Evolutionary conservation across 2,329 filamentous ascomycete species (phyloP), one percentile per base, ranked within the genome.

Genomic region (Nothopassalora personata): DNA sequence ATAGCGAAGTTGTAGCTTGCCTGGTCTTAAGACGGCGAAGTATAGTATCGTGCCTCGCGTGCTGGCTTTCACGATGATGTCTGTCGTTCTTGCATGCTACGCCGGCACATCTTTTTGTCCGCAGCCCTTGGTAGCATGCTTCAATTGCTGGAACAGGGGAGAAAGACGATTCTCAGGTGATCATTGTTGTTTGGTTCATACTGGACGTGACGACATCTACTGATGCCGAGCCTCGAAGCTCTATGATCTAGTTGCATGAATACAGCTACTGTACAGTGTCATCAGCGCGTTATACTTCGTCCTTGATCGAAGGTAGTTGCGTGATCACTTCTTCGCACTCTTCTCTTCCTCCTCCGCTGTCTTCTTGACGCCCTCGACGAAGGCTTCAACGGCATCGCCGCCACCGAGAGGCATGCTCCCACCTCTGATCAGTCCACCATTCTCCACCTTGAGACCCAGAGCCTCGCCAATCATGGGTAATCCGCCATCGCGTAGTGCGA

Each of bases 401-500:
- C 92, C 92, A 47, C 92, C 93, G 49, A 97, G 75, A 1, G 93
- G 92, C 78, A 97, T 86, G 53, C 84, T 88, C 5, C 90, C 87
- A 57, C 89, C 86, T 62, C 82, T 82, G 69, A 96, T 82, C 64
- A 89, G 88, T 3, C 93, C 93, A n/a, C 88, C 88, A 71, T 96
- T 91, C 70, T 88, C 83, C 19, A 99, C 85, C 66, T 86, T 85
- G 59, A 97, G 83, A 6, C 86, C 84, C 43, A 99, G 78, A 4
- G 92, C 93, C 68, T 96, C 91, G 6, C 91, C 88, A 64, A 99
- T 88, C 67, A 87, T 95, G 4, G 93, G 92, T 58, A 99, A 76
- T 0, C 93, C 94, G 11, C 94, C 94, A 67, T 97, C 93, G 58
- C 91, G 82, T 57, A 99, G 79, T 11, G 94, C 94, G 74, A 91